A percentile compares a stretch with the other conserved stretches of the same genome.
Evolutionary conservation across 2,329 filamentous ascomycete genomes (phyloP).

Genomic region (Trichoderma koningiopsis): DNA sequence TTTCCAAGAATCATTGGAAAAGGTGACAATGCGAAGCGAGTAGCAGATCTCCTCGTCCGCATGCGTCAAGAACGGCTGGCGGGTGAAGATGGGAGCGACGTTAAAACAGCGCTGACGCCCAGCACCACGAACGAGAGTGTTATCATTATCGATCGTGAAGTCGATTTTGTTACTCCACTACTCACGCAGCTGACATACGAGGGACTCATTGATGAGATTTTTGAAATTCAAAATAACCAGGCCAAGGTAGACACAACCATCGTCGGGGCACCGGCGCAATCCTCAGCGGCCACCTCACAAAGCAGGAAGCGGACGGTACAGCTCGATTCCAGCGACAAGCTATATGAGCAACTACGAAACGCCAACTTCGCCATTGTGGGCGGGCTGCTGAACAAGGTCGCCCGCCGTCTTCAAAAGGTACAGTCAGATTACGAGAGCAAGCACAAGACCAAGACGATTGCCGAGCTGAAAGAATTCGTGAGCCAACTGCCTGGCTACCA

Average conservation of each 20-base stretch:
- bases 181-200: constrained; percentile 97
- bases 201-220: constrained; percentile 90
- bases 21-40: constrained; percentile 86
- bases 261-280: constrained; percentile 71
- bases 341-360: constrained; percentile 86
- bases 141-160: constrained; percentile 92
- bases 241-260: constrained; percentile 90
- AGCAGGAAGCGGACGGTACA: constrained; percentile 82
- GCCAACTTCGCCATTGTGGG: constrained; percentile 96
- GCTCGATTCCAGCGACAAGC: constrained; percentile 83
- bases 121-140: constrained; percentile 87
- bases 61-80: constrained; percentile 90
- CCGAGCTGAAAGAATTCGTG: constrained; percentile 94
- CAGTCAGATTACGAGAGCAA: constrained; percentile 88
- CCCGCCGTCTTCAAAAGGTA: constrained; percentile 78
- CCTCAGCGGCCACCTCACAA: constrained; percentile 57
- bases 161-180: constrained; percentile 88
- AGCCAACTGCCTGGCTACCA: constrained; percentile 89
- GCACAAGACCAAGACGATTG: constrained; percentile 82
- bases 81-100: constrained; percentile 70
- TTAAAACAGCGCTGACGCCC: constrained; percentile 71
- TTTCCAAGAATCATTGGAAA: constrained; percentile 96
- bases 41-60: constrained; percentile 82
- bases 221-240: constrained; percentile 89
- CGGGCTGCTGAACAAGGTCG: constrained; percentile 83